phyloP scores from a whole-genome alignment of 2,329 filamentous ascomycete genomes.

The Seiridium cupressi region DNA sequence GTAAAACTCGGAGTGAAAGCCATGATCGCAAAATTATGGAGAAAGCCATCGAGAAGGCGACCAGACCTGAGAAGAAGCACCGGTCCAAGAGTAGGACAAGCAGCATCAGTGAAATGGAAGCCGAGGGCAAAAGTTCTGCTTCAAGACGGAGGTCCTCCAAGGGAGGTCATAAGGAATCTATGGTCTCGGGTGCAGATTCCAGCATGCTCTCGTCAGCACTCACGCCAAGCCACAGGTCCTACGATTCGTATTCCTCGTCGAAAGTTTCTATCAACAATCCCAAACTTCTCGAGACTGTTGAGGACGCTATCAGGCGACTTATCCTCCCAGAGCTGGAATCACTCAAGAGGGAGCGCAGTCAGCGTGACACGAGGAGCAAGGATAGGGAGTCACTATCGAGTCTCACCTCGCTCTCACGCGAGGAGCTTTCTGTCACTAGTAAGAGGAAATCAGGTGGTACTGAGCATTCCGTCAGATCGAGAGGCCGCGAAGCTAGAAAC shows the following conservation, averaged over 20 bases:
- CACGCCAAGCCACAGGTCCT: slow-evolving; percentile 53
- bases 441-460: slow-evolving; percentile 50
- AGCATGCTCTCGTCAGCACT: slow-evolving; percentile 54
- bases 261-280: slow-evolving; percentile 86
- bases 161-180: slow-evolving; percentile 50
- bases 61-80: slow-evolving; percentile 48
- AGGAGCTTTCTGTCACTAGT: slow-evolving; percentile 51
- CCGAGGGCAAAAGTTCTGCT: slow-evolving; percentile 36
- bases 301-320: slow-evolving; percentile 85
- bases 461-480: slow-evolving; percentile 48
- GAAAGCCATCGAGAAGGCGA: slow-evolving; percentile 34
- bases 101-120: slow-evolving; percentile 45
- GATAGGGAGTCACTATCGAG: slow-evolving; percentile 62
- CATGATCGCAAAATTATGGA: slow-evolving; percentile 37
- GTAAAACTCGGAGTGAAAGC: slow-evolving; percentile 41
- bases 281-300: slow-evolving; percentile 84
- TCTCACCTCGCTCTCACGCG: slow-evolving; percentile 51
- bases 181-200: slow-evolving; percentile 52
- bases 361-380: slow-evolving; percentile 57
- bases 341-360: slow-evolving; percentile 85
- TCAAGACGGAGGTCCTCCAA: slow-evolving; percentile 50
- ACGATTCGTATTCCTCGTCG: slow-evolving; percentile 54
- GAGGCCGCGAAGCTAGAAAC: slow-evolving; percentile 54
- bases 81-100: slow-evolving; percentile 50
- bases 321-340: slow-evolving; percentile 91